Evolutionary conservation across 2,329 filamentous ascomycete genomes (phyloP), one percentile per base, ranked within the genome.

Genomic region (Pezicula rhizophila): DNA sequence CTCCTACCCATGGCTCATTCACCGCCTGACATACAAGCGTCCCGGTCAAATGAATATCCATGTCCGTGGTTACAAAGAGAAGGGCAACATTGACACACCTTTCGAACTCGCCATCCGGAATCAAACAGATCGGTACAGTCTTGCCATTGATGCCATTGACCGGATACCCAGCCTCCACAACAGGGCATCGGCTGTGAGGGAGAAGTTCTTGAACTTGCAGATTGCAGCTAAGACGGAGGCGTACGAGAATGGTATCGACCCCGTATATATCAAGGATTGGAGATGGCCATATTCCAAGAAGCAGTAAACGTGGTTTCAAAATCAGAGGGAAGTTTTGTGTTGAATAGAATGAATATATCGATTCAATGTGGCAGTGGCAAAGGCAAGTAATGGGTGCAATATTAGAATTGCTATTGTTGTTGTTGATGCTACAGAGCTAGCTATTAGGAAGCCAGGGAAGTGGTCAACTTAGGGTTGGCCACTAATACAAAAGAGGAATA

Each of bases 21-120:
- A 90, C 70, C 77, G 86, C 45, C 68, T 91, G 57, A 86, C 85
- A 1, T 90, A 89, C 70, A 85, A 85, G 70, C 80, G 86, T 1
- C 82, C 81, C 2, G 85, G 85, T 5, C 79, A 77, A 64, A 64
- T 74, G 41, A 82, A 87, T 66, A 67, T 90, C 53, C 81, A 87
- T 59, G 87, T 91, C n/a, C 75, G 82, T 28, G 87, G 87, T 1
- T 91, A 90, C 72, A 82, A 78, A 61, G 86, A 91, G 72, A 90
- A 91, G 76, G 87, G 87, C 42, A 91, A 90, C 65, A 90, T 90
- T 57, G 85, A 91, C 64, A 90, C 87, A 0, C 87, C 86, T 1
- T 79, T 90, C 17, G 86, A 89, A 68, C 71, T 91, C 54, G 86
- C 86, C 25, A 87, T 90, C 62, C 76, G 85, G 51, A 91, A 91